Percentiles rank a stretch among this genome's conserved stretches.
Conservation (phyloP, 306 rosid genomes). For the Urtica urens region DNA sequence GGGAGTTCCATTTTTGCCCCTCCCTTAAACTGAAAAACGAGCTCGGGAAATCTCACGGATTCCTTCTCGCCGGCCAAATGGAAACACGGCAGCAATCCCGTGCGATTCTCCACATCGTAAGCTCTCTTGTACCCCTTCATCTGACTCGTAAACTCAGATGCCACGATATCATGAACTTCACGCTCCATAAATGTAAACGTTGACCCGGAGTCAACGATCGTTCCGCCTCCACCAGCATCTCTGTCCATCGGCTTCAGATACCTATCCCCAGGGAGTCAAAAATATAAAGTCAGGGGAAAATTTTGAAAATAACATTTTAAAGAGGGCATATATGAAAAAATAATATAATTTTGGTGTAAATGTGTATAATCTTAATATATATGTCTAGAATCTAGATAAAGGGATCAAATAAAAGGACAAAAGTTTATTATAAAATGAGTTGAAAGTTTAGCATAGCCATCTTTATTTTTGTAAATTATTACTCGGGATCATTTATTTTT, state of each 20-base stretch:
- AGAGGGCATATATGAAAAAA: too few relatives aligned
- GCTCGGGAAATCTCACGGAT: constrained; percentile 39
- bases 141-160: constrained; percentile 43
- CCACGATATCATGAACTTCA: constrained; percentile 39
- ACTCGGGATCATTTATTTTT: too few relatives aligned
- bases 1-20: constrained; percentile 73
- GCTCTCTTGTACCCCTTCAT: constrained; percentile 48
- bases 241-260: constrained; percentile 45
- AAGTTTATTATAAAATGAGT: too few relatives aligned
- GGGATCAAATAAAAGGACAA: too few relatives aligned
- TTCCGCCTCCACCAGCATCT: constrained; percentile 56
- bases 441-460: too few relatives aligned
- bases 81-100: constrained; percentile 66
- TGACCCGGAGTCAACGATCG: constrained; percentile 76
- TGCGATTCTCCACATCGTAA: constrained; percentile 27
- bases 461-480: too few relatives aligned
- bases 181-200: constrained; percentile 72
- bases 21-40: constrained; percentile 60
- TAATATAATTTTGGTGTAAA: too few relatives aligned
- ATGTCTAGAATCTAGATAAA: too few relatives aligned
- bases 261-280: too few relatives aligned
- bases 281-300: too few relatives aligned
- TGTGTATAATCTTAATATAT: too few relatives aligned
- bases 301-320: too few relatives aligned
- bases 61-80: constrained; percentile 21